phyloP scores from a whole-genome alignment of 2,329 filamentous ascomycete genomes.

The Teratosphaeria zuluensis region DNA sequence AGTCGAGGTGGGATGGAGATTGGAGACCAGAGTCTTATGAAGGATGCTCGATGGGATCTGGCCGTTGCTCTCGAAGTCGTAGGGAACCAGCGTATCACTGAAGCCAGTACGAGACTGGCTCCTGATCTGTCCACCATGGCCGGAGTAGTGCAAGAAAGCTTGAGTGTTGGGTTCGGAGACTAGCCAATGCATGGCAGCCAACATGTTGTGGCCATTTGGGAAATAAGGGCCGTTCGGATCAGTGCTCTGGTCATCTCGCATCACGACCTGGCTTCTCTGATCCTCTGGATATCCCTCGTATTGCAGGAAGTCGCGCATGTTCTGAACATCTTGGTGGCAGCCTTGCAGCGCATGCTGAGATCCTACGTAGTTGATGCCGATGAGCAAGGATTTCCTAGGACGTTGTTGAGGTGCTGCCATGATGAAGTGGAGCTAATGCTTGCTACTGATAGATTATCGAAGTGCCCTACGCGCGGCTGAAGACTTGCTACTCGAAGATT shows the following conservation, averaged over 20 bases:
- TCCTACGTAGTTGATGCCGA: constrained; percentile 44
- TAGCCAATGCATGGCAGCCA: constrained; percentile 50
- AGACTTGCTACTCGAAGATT: too few species aligned
- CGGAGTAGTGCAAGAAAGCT: constrained; percentile 50
- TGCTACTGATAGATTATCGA: not conserved
- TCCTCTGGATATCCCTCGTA: constrained; percentile 31
- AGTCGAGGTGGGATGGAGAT: constrained; percentile 40
- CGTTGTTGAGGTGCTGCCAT: not conserved
- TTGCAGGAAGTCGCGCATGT: constrained; percentile 34
- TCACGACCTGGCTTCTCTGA: constrained; percentile 34
- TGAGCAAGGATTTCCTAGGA: constrained; percentile 39
- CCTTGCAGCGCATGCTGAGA: constrained; percentile 36
- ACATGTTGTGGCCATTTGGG: constrained; percentile 24
- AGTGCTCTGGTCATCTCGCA: constrained; percentile 31
- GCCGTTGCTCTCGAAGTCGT: constrained; percentile 35
- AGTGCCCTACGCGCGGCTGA: not conserved
- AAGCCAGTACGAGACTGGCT: constrained; percentile 13
- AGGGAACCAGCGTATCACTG: constrained; percentile 21
- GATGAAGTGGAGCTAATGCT: not conserved
- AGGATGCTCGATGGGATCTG: constrained; percentile 45
- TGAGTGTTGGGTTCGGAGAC: constrained; percentile 43
- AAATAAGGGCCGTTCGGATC: constrained; percentile 25
- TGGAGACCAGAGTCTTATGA: constrained; percentile 44
- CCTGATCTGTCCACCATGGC: constrained; percentile 47
- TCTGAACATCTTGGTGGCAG: constrained; percentile 37